phyloP scores from a whole-genome alignment of 345 rosid species.

The Linum tenue region DNA sequence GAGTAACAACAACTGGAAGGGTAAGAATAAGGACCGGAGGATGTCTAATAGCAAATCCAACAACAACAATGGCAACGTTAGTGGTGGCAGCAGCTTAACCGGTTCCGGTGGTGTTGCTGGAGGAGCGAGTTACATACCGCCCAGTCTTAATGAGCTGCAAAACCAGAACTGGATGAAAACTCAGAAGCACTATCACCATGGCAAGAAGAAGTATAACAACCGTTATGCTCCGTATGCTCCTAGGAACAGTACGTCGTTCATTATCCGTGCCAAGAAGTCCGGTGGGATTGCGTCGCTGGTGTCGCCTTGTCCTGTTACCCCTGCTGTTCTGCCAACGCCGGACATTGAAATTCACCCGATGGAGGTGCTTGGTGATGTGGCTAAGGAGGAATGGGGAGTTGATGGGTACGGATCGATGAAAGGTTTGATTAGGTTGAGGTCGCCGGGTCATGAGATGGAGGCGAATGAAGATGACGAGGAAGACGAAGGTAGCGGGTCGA shows the following conservation, averaged over 20 bases:
- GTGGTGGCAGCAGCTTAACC: conserved; percentile 4
- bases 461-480: conserved; percentile 72
- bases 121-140: conserved; percentile 61
- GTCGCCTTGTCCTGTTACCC: conserved; percentile 92
- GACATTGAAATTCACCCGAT: conserved; percentile 58
- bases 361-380: conserved; percentile 92
- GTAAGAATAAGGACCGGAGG: conserved; percentile 58
- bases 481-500: conserved; percentile 74
- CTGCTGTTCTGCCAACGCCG: conserved; percentile 80
- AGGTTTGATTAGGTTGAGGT: conserved; percentile 75
- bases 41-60: conserved; percentile 22
- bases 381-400: conserved; percentile 96
- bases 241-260: conserved; percentile 75
- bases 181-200: conserved; percentile 47
- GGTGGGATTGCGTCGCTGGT: conserved; percentile 92
- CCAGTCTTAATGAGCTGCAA: conserved; percentile 74
- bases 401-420: conserved; percentile 99
- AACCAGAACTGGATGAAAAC: conserved; percentile 65
- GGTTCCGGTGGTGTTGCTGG: conserved; percentile 14
- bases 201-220: conserved; percentile 52
- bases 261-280: conserved; percentile 77
- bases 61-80: conserved; percentile 9
- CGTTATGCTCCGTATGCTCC: conserved; percentile 92
- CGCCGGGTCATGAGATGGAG: conserved; percentile 51
- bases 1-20: conserved; percentile 57